Evolutionary conservation across 1,284 basidiomycete genomes (phyloP), one percentile per base, ranked within the genome.

Genomic region (Tremellales sp.): DNA sequence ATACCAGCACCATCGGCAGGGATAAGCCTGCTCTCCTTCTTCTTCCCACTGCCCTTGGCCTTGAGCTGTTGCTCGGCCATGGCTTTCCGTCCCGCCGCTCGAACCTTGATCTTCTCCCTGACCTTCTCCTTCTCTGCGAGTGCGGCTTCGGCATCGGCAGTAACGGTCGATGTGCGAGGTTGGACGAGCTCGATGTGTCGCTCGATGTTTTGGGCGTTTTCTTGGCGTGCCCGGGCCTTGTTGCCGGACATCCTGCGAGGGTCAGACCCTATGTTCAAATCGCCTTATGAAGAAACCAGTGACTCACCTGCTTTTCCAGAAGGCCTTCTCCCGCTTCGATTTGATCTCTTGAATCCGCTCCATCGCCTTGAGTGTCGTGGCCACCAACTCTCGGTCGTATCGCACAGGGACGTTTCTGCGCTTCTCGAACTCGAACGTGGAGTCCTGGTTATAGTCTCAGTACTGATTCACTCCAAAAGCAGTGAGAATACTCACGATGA

Each of bases 381-480:
- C 82, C 49, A 98, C 80, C 43, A 99, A 78, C 59, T 97, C 89
- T 67, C 96, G 86, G 79, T 98, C 86, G 80, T 99, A 99, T 67
- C 93, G 87, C 53, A 99, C 87, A 25, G 96, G 96, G 13, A 97
- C 84, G 72, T 99, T 97, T 76, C 96, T 84, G 62, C 96, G 85
- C 78, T 99, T 99, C 80, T 99, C 96, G 72, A 99, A 99, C 71
- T 97, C 93, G 72, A 97, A 90, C 2, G 94, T 98, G 1, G 93
- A 89, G 77, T 99, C 96, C 91, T 94, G 57, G 26, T 37, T 40
- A 40, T 40, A 12, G 36, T 44, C 12, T 6, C n/a, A 35, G 40
- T 31, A 41, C 17, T 45, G 15, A 49, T 8, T 39, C n/a, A 23
- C 33, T 31, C 24, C 24, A 23, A 13, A 17, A 8, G 33, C 21